Percentiles rank a stretch among this genome's conserved stretches.
Evolutionary conservation across 768 basidiomycete genomes (phyloP).

Genomic region (Russula dissimulans): DNA sequence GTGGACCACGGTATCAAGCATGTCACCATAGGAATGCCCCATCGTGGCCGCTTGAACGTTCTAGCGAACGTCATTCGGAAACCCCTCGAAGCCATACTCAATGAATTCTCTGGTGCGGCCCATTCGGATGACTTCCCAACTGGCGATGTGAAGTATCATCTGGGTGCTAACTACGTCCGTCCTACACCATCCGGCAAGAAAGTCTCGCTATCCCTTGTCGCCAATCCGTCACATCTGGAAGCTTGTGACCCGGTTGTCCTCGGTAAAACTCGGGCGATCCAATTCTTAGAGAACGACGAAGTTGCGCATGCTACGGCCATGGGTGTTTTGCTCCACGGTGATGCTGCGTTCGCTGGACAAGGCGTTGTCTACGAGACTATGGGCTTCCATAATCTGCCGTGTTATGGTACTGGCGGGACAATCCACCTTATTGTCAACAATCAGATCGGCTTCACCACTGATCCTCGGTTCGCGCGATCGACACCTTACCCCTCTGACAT

Average conservation of each 20-base stretch:
- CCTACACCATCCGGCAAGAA: slow-evolving; percentile 98
- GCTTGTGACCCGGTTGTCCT: slow-evolving; percentile 98
- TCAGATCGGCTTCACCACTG: slow-evolving; percentile 98
- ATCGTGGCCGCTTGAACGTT: slow-evolving; percentile 96
- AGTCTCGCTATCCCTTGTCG: slow-evolving; percentile 93
- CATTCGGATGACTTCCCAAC: slow-evolving; percentile 69
- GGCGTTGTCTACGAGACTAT: slow-evolving; percentile 99
- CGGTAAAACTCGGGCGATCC: slow-evolving; percentile 95
- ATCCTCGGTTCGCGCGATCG: slow-evolving; percentile 93
- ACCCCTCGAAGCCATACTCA: slow-evolving; percentile 94
- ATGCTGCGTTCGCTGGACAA: slow-evolving; percentile 97
- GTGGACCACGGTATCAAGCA: slow-evolving; percentile 94
- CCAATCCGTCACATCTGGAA: slow-evolving; percentile 97
- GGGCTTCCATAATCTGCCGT: slow-evolving; percentile 92
- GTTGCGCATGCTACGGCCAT: slow-evolving; percentile 75
- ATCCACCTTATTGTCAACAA: slow-evolving; percentile 99
- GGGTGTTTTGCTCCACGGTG: slow-evolving; percentile 93
- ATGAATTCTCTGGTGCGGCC: slow-evolving; percentile 80
- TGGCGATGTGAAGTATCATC: slow-evolving; percentile 98
- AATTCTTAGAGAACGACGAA: slow-evolving; percentile 89
- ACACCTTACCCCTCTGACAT: slow-evolving; percentile 98
- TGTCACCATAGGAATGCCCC: slow-evolving; percentile 98
- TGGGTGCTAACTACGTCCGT: slow-evolving; percentile 97
- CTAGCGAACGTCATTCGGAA: slow-evolving; percentile 98
- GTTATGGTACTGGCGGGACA: slow-evolving; percentile 95